Percentiles rank a stretch among this genome's conserved stretches.
Evolutionary conservation across 2,329 filamentous ascomycete species (phyloP).

Genomic region (Venturia pyrina): DNA sequence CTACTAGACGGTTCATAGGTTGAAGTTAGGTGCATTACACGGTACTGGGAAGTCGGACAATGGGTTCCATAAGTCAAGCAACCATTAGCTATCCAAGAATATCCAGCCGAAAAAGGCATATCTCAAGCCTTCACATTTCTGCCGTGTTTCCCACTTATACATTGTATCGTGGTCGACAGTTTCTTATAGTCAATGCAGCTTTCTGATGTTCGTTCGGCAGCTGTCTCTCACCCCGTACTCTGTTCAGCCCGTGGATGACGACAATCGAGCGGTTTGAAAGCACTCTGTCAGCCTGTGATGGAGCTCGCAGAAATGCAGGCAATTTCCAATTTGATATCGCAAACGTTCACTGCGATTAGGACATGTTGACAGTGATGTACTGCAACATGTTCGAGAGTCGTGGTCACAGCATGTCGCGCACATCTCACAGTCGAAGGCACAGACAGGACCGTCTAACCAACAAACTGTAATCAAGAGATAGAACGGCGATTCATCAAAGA

Average conservation of each 20-base stretch:
- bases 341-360: too few species aligned
- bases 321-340: too few species aligned
- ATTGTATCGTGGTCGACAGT: too few species aligned
- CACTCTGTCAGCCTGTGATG: too few species aligned
- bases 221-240: too few species aligned
- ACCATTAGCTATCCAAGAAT: not conserved
- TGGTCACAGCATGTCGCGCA: not conserved
- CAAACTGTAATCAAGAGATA: not conserved
- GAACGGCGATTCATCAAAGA: not conserved
- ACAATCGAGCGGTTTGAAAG: too few species aligned
- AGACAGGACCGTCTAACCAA: not conserved
- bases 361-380: too few species aligned
- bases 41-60: not conserved
- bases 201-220: too few species aligned
- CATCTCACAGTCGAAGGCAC: not conserved
- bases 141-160: not conserved
- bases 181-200: too few species aligned
- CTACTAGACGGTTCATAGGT: constrained; percentile 54
- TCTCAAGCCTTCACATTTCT: not conserved
- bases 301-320: too few species aligned
- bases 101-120: not conserved
- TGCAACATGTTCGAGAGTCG: too few species aligned
- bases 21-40: not conserved
- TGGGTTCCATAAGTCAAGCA: not conserved
- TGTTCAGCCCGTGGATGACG: too few species aligned